Conservation (phyloP, 257 asterid species). For the Solanum sparsipilum region DNA sequence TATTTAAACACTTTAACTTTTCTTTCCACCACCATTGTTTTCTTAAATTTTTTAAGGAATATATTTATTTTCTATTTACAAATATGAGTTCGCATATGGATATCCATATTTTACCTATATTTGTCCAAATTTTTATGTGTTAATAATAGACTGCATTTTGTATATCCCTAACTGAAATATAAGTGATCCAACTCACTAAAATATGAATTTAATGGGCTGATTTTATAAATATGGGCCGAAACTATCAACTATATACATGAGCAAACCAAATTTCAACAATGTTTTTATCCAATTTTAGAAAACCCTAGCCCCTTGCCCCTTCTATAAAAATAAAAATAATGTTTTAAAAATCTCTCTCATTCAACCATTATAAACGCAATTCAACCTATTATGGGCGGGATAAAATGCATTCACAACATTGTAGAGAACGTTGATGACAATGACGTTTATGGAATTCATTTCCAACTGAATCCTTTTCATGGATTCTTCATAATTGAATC, state of each 20-base stretch:
- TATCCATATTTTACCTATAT: background rate
- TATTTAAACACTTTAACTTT: no score
- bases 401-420: background rate
- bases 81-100: no score
- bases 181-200: background rate
- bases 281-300: background rate
- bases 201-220: background rate
- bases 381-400: background rate
- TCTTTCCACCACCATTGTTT: no score
- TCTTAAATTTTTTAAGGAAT: background rate
- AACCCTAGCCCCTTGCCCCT: background rate
- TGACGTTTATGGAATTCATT: background rate
- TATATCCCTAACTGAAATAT: no score
- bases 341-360: background rate
- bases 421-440: background rate
- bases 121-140: background rate
- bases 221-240: background rate
- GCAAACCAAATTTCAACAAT: no score
- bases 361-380: no score
- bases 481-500: background rate
- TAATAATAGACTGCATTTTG: background rate
- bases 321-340: background rate
- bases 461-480: no score
- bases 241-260: no score
- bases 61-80: background rate